Percentiles rank a stretch among this genome's conserved stretches.
Evolutionary conservation across 192 early-diverging fungal genomes (phyloP).

Genomic region (Podila epigama): DNA sequence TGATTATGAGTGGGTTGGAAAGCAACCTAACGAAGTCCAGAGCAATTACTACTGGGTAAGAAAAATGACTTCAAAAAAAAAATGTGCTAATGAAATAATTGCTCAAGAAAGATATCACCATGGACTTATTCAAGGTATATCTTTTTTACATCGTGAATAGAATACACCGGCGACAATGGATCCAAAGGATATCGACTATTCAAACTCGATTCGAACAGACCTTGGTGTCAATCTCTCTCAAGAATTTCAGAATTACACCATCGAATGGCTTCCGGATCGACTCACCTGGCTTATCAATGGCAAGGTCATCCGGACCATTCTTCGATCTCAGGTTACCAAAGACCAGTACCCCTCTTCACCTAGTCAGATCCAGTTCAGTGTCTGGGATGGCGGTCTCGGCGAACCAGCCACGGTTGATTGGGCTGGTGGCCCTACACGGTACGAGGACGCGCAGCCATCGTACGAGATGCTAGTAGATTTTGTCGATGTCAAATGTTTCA

Average conservation of each 20-base stretch:
- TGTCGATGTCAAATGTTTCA: conserved; percentile 58
- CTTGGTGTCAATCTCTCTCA: conserved; percentile 54
- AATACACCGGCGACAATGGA: conserved; percentile 29
- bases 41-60: conserved; percentile 43
- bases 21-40: conserved; percentile 51
- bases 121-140: background rate
- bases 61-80: background rate
- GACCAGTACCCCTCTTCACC: conserved; percentile 59
- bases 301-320: conserved; percentile 53
- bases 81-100: background rate
- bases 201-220: conserved; percentile 12
- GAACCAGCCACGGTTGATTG: conserved; percentile 62
- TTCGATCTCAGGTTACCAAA: conserved; percentile 54
- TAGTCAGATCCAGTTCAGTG: conserved; percentile 63
- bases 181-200: conserved; percentile 48
- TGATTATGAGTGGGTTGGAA: conserved; percentile 72
- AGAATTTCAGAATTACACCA: conserved; percentile 62
- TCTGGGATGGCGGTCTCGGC: conserved; percentile 71
- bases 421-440: conserved; percentile 67
- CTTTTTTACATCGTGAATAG: conserved; percentile 5
- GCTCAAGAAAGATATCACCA: background rate
- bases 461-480: conserved; percentile 65
- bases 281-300: conserved; percentile 68
- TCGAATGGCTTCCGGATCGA: conserved; percentile 61
- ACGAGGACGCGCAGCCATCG: conserved; percentile 31